Percentiles rank a stretch among this genome's conserved stretches.
These are phyloP conservation scores for Hymenoscyphus linearis DNA, from an alignment of 2,329 filamentous ascomycete genomes.

Conservation along the genomic window DNA sequence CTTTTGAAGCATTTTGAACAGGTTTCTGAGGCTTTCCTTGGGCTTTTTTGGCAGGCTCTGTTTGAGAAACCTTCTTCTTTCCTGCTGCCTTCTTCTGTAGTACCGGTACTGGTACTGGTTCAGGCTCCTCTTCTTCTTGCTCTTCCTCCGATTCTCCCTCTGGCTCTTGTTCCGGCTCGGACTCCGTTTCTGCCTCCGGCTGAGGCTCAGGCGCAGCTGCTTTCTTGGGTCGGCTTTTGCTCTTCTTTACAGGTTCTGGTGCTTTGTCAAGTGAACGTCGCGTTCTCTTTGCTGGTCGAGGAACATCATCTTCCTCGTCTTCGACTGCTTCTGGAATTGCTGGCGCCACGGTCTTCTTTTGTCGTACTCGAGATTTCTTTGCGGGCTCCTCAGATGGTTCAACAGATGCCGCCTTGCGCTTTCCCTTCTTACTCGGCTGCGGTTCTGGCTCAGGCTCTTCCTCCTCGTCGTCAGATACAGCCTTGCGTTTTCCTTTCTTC, in stretches of 20 bases:
- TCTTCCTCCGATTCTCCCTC: slow-evolving; percentile 3
- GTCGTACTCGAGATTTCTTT: slow-evolving; percentile 18
- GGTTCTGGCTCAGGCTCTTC: slow-evolving; percentile 15
- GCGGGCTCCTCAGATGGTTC: slow-evolving; percentile 9
- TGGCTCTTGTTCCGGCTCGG: neutral
- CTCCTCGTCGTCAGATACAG: neutral
- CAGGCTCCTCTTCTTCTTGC: neutral
- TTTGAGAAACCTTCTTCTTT: slow-evolving; percentile 4
- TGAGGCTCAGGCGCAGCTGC: slow-evolving; percentile 11
- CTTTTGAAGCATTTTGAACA: slow-evolving; percentile 8
- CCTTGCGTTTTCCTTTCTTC: slow-evolving; percentile 23
- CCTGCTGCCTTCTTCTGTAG: neutral
- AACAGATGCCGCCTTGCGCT: slow-evolving; percentile 17
- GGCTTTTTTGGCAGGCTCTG: slow-evolving; percentile 11
- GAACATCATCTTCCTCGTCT: slow-evolving; percentile 22
- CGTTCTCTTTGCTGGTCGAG: slow-evolving; percentile 17
- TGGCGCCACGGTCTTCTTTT: slow-evolving; percentile 23
- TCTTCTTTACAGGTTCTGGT: slow-evolving; percentile 24
- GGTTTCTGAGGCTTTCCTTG: slow-evolving; percentile 20
- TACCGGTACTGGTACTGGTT: slow-evolving; percentile 6
- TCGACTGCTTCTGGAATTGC: slow-evolving; percentile 7
- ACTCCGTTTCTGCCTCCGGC: neutral
- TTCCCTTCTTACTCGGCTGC: slow-evolving; percentile 20
- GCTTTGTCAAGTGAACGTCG: slow-evolving; percentile 13
- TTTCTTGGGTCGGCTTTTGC: slow-evolving; percentile 24